Percentiles rank a stretch among this genome's conserved stretches.
Conservation (phyloP, 108 stramenopile species). For the Skeletonema grethae region DNA sequence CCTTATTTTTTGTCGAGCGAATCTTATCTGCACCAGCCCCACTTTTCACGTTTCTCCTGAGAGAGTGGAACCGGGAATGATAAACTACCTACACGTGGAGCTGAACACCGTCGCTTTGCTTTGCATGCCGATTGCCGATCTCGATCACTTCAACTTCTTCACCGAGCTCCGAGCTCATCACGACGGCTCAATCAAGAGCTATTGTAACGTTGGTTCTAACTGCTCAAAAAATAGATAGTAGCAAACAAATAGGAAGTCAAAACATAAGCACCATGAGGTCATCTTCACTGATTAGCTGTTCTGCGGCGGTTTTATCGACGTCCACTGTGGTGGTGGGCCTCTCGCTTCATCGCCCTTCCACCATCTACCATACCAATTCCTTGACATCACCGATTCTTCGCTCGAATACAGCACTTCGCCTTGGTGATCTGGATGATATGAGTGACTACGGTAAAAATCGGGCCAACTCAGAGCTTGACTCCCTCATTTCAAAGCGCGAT, state of each 20-base stretch:
- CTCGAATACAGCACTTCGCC: constrained; percentile 11
- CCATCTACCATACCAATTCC: neutral
- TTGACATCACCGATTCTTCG: neutral
- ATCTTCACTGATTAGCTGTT: neutral
- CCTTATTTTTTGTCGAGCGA: too few relatives aligned
- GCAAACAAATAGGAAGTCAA: neutral
- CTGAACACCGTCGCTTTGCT: too few relatives aligned
- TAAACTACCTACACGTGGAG: too few relatives aligned
- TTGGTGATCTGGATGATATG: constrained; percentile 19
- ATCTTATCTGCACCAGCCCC: neutral
- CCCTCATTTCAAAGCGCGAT: constrained; percentile 35
- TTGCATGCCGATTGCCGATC: too few relatives aligned
- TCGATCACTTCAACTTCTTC: too few relatives aligned
- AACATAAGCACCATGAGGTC: neutral
- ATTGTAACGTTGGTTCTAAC: too few relatives aligned
- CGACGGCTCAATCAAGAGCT: too few relatives aligned
- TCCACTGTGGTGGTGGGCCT: constrained; percentile 6
- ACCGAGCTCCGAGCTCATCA: too few relatives aligned
- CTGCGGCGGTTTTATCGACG: neutral
- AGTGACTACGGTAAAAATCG: constrained; percentile 20
- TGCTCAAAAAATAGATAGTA: too few relatives aligned
- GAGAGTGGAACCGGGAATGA: too few relatives aligned
- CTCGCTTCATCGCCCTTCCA: neutral
- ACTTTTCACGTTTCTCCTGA: too few relatives aligned
- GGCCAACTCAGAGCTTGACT: constrained; percentile 29